Percentiles rank a stretch among this genome's conserved stretches.
Evolutionary conservation across 495 filamentous ascomycete species (phyloP).

Genomic region (Aspergillus wentii): DNA sequence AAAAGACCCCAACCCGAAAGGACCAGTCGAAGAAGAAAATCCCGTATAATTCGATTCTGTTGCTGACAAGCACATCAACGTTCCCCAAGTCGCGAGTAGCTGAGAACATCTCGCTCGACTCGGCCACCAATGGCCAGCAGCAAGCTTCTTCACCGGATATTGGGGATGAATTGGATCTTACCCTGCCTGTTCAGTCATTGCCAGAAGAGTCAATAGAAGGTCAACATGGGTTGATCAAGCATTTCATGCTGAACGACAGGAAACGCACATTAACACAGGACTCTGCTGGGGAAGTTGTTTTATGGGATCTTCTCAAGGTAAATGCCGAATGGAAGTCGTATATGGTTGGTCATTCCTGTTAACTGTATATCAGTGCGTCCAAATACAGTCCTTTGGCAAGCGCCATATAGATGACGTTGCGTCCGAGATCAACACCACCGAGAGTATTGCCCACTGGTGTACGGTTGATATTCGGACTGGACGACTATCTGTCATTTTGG

Average conservation of each 20-base stretch:
- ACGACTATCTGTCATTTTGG: conserved; percentile 80
- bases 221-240: conserved; percentile 91
- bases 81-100: conserved; percentile 54
- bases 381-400: conserved; percentile 85
- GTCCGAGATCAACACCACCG: conserved; percentile 78
- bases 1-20: conserved; percentile 8
- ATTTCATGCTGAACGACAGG: conserved; percentile 86
- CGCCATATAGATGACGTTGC: conserved; percentile 88
- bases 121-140: conserved; percentile 48
- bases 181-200: conserved; percentile 65
- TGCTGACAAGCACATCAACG: conserved; percentile 76
- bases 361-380: conserved; percentile 59
- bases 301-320: conserved; percentile 92
- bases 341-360: conserved; percentile 4
- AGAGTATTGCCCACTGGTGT: conserved; percentile 93
- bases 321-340: not conserved
- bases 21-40: conserved; percentile 54
- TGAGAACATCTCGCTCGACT: conserved; percentile 43
- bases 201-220: conserved; percentile 89
- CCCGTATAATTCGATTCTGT: conserved; percentile 66
- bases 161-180: conserved; percentile 52
- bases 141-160: conserved; percentile 51
- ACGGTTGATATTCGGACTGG: conserved; percentile 90
- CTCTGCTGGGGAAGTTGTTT: conserved; percentile 89
- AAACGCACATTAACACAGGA: conserved; percentile 85